Conservation (phyloP, 1,284 basidiomycete species). For the Ganoderma leucocontextum region DNA sequence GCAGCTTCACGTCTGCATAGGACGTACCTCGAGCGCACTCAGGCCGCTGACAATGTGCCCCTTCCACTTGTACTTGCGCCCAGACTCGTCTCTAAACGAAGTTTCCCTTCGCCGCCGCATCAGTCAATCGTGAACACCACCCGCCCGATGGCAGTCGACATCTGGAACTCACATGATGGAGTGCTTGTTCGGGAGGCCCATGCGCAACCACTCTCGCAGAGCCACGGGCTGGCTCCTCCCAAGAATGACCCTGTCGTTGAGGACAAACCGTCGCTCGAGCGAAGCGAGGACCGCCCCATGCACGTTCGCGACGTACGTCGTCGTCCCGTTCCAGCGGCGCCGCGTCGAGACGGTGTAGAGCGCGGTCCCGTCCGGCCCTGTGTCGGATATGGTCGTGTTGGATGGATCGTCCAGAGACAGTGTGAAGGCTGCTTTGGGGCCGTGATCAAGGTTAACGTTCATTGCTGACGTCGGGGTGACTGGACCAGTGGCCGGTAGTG, state of each 20-base stretch:
- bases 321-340: slow-evolving; percentile 37
- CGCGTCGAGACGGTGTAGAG: slow-evolving; percentile 49
- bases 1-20: background rate
- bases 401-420: slow-evolving; percentile 51
- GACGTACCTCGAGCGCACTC: background rate
- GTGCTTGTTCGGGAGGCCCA: slow-evolving; percentile 49
- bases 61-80: slow-evolving; percentile 49
- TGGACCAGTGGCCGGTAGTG: background rate
- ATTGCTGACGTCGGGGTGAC: background rate
- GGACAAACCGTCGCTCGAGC: slow-evolving; percentile 33
- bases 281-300: slow-evolving; percentile 36
- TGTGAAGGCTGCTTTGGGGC: slow-evolving; percentile 36
- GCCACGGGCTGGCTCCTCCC: slow-evolving; percentile 30
- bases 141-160: background rate
- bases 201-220: slow-evolving; percentile 50
- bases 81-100: slow-evolving; percentile 42
- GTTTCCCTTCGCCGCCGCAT: background rate
- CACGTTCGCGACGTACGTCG: slow-evolving; percentile 44
- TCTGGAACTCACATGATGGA: slow-evolving; percentile 43
- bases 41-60: background rate
- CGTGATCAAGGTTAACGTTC: background rate
- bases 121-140: background rate
- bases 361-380: slow-evolving; percentile 36
- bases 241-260: slow-evolving; percentile 31
- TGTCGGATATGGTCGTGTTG: slow-evolving; percentile 48